phyloP scores from a whole-genome alignment of 2,329 filamentous ascomycete species.

The Calonectria henricotiae region DNA sequence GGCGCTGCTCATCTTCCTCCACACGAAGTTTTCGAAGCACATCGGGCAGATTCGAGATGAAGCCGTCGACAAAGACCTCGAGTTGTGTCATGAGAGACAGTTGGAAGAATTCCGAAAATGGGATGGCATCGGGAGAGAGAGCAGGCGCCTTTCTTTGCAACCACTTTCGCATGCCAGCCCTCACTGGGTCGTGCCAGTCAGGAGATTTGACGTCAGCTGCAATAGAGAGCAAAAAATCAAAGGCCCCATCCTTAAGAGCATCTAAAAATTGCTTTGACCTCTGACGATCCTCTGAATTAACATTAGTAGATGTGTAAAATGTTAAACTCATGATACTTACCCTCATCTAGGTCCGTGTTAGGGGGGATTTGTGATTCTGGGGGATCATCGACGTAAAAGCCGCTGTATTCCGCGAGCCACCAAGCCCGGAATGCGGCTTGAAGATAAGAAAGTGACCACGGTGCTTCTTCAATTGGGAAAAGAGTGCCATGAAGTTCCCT shows the following conservation, averaged over 20 bases:
- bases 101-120: constrained; percentile 82
- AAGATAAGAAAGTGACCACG: constrained; percentile 82
- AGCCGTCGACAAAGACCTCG: constrained; percentile 90
- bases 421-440: constrained; percentile 85
- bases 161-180: constrained; percentile 85
- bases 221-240: constrained; percentile 91
- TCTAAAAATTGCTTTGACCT: constrained; percentile 83
- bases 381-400: constrained; percentile 85
- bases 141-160: constrained; percentile 85
- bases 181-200: constrained; percentile 91
- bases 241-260: constrained; percentile 87
- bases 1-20: constrained; percentile 91
- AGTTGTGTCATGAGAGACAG: constrained; percentile 83
- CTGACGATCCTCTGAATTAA: constrained; percentile 75
- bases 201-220: constrained; percentile 85
- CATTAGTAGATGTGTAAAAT: constrained; percentile 41
- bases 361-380: constrained; percentile 71
- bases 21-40: constrained; percentile 87
- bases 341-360: constrained; percentile 76
- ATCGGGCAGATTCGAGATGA: constrained; percentile 96
- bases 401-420: constrained; percentile 96
- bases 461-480: constrained; percentile 76
- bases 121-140: constrained; percentile 77
- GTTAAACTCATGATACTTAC: constrained; percentile 54
- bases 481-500: constrained; percentile 80